Percentiles rank a stretch among this genome's conserved stretches.
Conservation (phyloP, 2,329 filamentous ascomycete genomes). For the Botrytis aclada region DNA sequence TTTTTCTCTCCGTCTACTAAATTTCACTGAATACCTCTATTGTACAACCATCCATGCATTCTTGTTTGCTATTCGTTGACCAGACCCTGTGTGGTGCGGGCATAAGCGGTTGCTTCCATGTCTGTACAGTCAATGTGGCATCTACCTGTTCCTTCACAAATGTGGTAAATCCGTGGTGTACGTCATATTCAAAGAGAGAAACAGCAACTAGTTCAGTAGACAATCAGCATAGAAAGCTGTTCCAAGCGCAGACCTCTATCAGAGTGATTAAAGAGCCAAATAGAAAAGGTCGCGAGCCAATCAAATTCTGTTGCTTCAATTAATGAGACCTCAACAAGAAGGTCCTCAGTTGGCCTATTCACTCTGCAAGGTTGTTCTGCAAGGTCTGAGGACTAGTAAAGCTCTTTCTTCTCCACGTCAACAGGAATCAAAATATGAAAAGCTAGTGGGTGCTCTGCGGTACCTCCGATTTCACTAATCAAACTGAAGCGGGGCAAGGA, state of each 20-base stretch:
- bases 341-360: neutral
- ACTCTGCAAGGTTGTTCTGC: neutral
- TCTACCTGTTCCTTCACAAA: neutral
- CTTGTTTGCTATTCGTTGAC: neutral
- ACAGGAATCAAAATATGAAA: neutral
- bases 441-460: neutral
- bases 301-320: neutral
- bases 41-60: neutral
- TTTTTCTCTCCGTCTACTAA: neutral
- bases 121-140: neutral
- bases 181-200: neutral
- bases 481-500: slow-evolving; percentile 1
- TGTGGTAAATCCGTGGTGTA: neutral
- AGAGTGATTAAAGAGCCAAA: neutral
- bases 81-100: neutral
- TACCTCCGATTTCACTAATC: neutral
- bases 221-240: neutral
- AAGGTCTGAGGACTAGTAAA: neutral
- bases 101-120: slow-evolving; percentile 1
- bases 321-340: neutral
- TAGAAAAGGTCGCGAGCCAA: neutral
- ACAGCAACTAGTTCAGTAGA: neutral
- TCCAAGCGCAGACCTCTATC: neutral
- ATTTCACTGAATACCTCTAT: neutral
- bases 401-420: neutral